Evolutionary conservation across 2,329 filamentous ascomycete genomes (phyloP).

Genomic region (Colletotrichum lindemuthianum): DNA sequence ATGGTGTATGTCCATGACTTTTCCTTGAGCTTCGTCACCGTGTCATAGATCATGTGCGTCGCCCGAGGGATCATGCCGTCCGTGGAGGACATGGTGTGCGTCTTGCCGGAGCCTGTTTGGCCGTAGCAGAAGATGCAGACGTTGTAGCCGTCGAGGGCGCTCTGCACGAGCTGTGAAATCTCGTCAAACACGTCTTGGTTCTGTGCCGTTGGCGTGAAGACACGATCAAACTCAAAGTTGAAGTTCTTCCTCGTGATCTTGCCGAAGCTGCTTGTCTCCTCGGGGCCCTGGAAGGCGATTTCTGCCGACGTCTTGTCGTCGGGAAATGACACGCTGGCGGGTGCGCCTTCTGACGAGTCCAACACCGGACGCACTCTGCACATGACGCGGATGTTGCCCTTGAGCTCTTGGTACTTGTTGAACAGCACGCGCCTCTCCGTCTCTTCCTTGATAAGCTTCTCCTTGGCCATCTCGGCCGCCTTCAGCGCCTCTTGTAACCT

Average conservation of each 20-base stretch:
- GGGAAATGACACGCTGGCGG: conserved; percentile 82
- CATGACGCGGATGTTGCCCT: conserved; percentile 98
- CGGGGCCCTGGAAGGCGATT: conserved; percentile 83
- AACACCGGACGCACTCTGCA: conserved; percentile 88
- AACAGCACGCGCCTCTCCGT: conserved; percentile 90
- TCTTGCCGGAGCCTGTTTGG: conserved; percentile 97
- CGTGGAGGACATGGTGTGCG: conserved; percentile 89
- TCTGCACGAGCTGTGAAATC: conserved; percentile 96
- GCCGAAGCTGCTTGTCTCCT: conserved; percentile 83
- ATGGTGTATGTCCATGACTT: conserved; percentile 96
- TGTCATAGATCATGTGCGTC: conserved; percentile 92
- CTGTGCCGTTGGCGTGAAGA: conserved; percentile 80
- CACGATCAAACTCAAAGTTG: conserved; percentile 90
- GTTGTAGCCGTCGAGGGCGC: conserved; percentile 95
- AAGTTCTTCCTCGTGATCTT: conserved; percentile 81
- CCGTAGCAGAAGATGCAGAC: conserved; percentile 99
- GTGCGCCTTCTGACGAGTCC: conserved; percentile 66
- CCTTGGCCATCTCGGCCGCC: conserved; percentile 74
- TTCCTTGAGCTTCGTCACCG: conserved; percentile 82
- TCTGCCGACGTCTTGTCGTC: conserved; percentile 88
- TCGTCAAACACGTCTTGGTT: conserved; percentile 94
- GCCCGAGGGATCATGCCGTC: conserved; percentile 97
- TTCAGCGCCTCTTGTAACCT: conserved; percentile 81
- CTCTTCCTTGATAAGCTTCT: conserved; percentile 91
- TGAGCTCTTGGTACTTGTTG: conserved; percentile 97